phyloP scores from a whole-genome alignment of 306 rosid species.

The Macrotyloma uniflorum region DNA sequence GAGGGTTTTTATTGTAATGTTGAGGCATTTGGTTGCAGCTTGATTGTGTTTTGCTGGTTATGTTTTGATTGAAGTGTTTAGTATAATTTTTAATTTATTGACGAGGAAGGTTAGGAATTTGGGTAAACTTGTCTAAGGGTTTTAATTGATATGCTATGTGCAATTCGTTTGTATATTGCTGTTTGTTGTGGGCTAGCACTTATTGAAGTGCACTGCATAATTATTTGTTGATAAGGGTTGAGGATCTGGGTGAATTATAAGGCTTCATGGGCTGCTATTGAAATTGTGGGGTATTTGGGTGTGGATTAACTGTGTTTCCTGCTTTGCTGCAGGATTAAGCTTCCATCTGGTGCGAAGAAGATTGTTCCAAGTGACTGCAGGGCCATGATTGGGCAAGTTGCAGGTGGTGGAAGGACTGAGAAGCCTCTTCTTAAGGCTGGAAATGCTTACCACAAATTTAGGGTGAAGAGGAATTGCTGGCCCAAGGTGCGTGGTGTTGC shows the following conservation, averaged over 20 bases:
- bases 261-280: neutral
- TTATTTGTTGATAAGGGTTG: neutral
- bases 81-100: neutral
- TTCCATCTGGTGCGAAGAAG: conserved; percentile 54
- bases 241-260: neutral
- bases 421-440: conserved; percentile 58
- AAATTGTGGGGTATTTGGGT: neutral
- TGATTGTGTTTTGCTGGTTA: neutral
- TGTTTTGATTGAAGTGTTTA: neutral
- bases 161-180: neutral
- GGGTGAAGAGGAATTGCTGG: conserved; percentile 61
- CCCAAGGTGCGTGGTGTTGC: conserved; percentile 62
- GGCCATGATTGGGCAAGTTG: conserved; percentile 59
- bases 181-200: neutral
- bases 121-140: neutral
- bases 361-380: conserved; percentile 53
- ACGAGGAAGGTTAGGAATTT: neutral
- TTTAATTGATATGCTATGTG: neutral
- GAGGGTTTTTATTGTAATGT: neutral
- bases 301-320: neutral
- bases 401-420: conserved; percentile 56
- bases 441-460: conserved; percentile 55
- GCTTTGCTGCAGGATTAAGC: conserved; percentile 40
- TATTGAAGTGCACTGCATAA: neutral
- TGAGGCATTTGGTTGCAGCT: neutral